These are phyloP conservation scores for Rhynchosporium secalis DNA, from an alignment of 2,329 filamentous ascomycete species.

Conservation along the genomic window DNA sequence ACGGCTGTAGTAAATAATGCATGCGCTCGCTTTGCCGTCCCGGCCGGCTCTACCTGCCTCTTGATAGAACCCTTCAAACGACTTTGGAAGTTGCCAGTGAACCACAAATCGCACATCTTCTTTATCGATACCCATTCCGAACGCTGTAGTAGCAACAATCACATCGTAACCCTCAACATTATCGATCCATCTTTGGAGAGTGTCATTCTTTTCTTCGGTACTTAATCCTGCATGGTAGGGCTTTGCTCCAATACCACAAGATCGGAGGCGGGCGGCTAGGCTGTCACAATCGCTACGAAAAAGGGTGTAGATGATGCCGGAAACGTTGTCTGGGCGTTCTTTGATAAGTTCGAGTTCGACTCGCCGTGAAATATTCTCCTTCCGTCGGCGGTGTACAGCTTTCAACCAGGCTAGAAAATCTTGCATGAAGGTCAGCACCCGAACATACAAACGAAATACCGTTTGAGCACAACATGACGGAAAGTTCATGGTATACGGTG, in stretches of 20 bases:
- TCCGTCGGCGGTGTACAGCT: conserved; percentile 68
- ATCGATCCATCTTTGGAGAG: conserved; percentile 69
- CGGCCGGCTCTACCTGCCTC: conserved; percentile 90
- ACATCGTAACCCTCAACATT: conserved; percentile 80
- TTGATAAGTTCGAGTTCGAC: conserved; percentile 56
- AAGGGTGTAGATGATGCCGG: conserved; percentile 79
- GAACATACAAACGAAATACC: background rate
- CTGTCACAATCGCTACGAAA: conserved; percentile 73
- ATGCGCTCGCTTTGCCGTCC: conserved; percentile 83
- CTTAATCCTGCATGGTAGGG: conserved; percentile 71
- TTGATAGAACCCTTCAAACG: conserved; percentile 94
- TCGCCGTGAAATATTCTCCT: conserved; percentile 54
- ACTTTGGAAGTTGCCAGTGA: conserved; percentile 92
- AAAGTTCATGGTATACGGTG: background rate
- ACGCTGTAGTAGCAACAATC: conserved; percentile 92
- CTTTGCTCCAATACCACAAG: conserved; percentile 70
- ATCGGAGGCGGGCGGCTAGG: conserved; percentile 64
- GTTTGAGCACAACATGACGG: background rate
- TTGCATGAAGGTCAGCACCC: conserved; percentile 14
- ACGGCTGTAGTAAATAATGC: conserved; percentile 86
- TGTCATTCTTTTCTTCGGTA: conserved; percentile 68
- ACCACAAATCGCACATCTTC: conserved; percentile 91
- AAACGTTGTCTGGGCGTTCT: conserved; percentile 62
- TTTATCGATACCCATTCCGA: conserved; percentile 98
- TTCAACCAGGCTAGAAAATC: conserved; percentile 78